Evolutionary conservation across 2,329 filamentous ascomycete genomes (phyloP), one percentile per base, ranked within the genome.

Genomic region (Teratosphaeria viscida): DNA sequence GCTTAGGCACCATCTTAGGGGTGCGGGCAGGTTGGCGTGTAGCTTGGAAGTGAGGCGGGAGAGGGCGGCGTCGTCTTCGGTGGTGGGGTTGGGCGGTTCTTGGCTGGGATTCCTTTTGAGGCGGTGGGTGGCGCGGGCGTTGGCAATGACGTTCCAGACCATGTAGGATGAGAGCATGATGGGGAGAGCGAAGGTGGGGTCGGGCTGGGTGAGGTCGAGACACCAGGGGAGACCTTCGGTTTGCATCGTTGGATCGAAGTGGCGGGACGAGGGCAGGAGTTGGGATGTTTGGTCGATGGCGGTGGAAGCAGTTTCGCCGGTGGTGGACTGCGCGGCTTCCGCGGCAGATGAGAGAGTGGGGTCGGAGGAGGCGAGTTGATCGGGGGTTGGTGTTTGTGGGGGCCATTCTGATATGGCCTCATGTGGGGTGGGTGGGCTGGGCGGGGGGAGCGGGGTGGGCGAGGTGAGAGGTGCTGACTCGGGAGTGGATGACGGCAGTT

Each of bases 171-270:
- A 39, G 4, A 69, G 58, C 2, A 57, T 11, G 23, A 58, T 4
- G 2, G 66, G 67, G 5, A 69, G 58, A 2, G 60, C 53, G 26
- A 58, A 37, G 5, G 61, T 59, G 19, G 61, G 56, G 34, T 63
- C 61, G 2, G 61, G 35, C 5, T 34, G 26, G 12, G 59, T 59
- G 54, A 63, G 59, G 52, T 63, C 61, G 16, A 54, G 16, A 49
- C 55, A 57, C 59, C 59, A 63, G 43, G 35, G n/a, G 5, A 61
- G 34, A 23, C 60, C 60, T 52, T 63, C 61, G 55, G 26, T 52
- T 27, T 59, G 57, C 29, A 63, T n/a, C 2, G 55, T 52, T 6
- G 60, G 60, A 35, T 63, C 60, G 37, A 58, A 35, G 52, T 57
- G 39, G 8, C 53, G 19, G 27, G 34, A 12, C 6, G 53, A 26